Evolutionary conservation across 495 filamentous ascomycete species (phyloP).

Genomic region (Neurospora sp.): DNA sequence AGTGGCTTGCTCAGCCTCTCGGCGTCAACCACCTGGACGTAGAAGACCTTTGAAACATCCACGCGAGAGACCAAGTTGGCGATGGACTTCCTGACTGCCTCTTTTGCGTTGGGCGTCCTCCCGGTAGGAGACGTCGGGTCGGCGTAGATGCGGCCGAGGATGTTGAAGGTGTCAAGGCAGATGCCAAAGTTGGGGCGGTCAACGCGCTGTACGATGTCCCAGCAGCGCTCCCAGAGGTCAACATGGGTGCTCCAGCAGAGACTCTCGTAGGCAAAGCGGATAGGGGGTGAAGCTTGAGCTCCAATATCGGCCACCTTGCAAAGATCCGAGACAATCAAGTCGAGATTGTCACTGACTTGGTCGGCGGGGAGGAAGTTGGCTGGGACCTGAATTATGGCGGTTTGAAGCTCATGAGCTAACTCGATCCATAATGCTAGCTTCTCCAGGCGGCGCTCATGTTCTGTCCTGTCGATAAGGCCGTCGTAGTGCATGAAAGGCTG

Average conservation of each 20-base stretch:
- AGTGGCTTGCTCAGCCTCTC: constrained; percentile 53
- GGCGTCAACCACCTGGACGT: constrained; percentile 71
- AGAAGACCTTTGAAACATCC: constrained; percentile 62
- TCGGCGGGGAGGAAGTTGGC: constrained; percentile 55
- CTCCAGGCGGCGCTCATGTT: constrained; percentile 47
- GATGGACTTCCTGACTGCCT: constrained; percentile 47
- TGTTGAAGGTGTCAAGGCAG: constrained; percentile 76
- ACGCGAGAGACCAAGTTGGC: constrained; percentile 44
- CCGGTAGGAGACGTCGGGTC: constrained; percentile 51
- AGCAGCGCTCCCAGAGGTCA: constrained; percentile 62
- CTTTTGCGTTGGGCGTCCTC: constrained; percentile 46
- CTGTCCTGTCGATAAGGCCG: constrained; percentile 54
- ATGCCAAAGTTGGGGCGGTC: constrained; percentile 65
- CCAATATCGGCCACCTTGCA: constrained; percentile 57
- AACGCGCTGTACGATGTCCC: constrained; percentile 56
- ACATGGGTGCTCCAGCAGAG: constrained; percentile 66
- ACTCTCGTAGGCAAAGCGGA: constrained; percentile 69
- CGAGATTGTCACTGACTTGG: constrained; percentile 46
- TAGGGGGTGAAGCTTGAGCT: constrained; percentile 35
- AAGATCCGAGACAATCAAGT: constrained; percentile 55
- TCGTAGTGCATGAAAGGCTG: constrained; percentile 78
- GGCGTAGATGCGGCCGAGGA: constrained; percentile 62
- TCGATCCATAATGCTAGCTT: constrained; percentile 62
- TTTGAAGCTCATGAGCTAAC: constrained; percentile 51
- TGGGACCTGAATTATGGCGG: constrained; percentile 65